Evolutionary conservation across 1,284 basidiomycete species (phyloP).

Genomic region (Macrocybe sp.): DNA sequence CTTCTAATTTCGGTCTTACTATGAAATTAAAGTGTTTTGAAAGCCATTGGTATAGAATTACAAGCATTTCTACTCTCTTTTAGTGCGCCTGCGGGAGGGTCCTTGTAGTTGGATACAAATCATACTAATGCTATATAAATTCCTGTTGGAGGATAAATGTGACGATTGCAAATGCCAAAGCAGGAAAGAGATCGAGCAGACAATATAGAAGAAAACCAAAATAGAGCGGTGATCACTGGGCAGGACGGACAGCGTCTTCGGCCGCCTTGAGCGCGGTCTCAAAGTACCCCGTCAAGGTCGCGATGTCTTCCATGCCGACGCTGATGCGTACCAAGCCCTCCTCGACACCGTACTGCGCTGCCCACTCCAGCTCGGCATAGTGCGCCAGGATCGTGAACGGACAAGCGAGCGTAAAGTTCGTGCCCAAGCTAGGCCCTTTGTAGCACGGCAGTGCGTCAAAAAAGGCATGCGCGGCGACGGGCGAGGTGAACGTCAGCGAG

Average conservation of each 20-base stretch:
- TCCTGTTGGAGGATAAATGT: no score
- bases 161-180: no score
- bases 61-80: no score
- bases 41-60: no score
- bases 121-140: no score
- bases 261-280: slow-evolving; percentile 65
- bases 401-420: slow-evolving; percentile 92
- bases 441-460: slow-evolving; percentile 82
- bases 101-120: no score
- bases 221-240: no score
- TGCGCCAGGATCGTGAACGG: slow-evolving; percentile 95
- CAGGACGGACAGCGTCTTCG: slow-evolving; percentile 30
- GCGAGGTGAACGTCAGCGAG: slow-evolving; percentile 80
- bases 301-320: slow-evolving; percentile 85
- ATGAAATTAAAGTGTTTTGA: no score
- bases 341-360: slow-evolving; percentile 83
- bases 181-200: no score
- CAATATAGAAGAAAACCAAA: no score
- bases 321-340: slow-evolving; percentile 82
- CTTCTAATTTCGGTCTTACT: no score
- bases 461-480: slow-evolving; percentile 72
- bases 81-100: no score
- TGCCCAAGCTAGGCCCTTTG: slow-evolving; percentile 94
- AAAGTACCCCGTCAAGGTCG: slow-evolving; percentile 59
- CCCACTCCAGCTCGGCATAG: slow-evolving; percentile 92